Evolutionary conservation across 164 flowering plant genomes (phyloP).

Genomic region (Taxillus chinensis): DNA sequence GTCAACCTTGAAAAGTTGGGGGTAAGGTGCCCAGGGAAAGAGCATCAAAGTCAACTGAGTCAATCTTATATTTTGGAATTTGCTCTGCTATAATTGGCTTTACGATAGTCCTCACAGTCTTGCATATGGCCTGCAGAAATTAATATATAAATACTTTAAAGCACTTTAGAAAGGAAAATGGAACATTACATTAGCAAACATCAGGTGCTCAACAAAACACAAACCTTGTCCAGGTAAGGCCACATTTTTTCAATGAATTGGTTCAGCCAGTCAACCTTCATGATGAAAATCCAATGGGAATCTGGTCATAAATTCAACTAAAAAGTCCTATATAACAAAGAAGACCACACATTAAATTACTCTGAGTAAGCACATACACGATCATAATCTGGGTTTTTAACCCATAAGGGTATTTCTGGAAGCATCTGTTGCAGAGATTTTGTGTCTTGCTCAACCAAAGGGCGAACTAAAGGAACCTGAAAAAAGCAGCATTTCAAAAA

Average conservation of each 20-base stretch:
- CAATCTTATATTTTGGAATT: constrained; percentile 83
- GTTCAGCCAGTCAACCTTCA: constrained; percentile 96
- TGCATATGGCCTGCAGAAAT: constrained; percentile 77
- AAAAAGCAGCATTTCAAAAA: constrained; percentile 1
- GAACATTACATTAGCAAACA: neutral
- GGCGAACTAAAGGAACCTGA: constrained; percentile 72
- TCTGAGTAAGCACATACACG: constrained; percentile 47
- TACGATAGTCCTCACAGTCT: constrained; percentile 61
- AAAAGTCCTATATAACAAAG: neutral
- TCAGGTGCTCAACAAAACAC: neutral
- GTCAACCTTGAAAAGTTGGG: constrained; percentile 88
- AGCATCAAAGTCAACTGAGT: constrained; percentile 78
- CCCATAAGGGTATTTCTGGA: constrained; percentile 93
- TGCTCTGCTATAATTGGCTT: constrained; percentile 96
- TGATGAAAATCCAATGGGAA: constrained; percentile 3
- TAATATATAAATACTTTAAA: constrained; percentile 1
- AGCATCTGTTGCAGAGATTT: constrained; percentile 48
- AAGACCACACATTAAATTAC: neutral
- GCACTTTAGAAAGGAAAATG: neutral
- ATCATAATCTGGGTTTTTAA: constrained; percentile 91
- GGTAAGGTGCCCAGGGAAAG: constrained; percentile 83
- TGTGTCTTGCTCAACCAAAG: constrained; percentile 77
- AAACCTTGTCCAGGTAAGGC: constrained; percentile 96
- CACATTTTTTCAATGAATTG: constrained; percentile 70
- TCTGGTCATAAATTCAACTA: neutral